A percentile compares a stretch with the other conserved stretches of the same genome.
Conservation (phyloP, 306 rosid genomes). For the Phaseolus lunatus region DNA sequence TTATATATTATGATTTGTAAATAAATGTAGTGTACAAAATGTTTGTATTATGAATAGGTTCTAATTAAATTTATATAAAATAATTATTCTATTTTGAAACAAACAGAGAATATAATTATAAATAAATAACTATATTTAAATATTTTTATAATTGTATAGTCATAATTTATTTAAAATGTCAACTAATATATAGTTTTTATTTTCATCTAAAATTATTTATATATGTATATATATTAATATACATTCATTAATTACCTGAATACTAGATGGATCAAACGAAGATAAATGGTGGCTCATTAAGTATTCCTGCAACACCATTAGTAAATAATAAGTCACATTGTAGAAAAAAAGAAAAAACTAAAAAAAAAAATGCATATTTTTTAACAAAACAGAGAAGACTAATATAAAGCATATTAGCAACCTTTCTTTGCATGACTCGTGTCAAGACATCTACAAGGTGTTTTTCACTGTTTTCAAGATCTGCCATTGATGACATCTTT, state of each 20-base stretch:
- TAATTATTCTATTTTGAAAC: neutral
- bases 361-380: neutral
- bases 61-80: neutral
- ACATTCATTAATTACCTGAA: constrained; percentile 52
- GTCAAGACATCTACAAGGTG: constrained; percentile 65
- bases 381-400: neutral
- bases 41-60: neutral
- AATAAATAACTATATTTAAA: neutral
- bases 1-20: neutral
- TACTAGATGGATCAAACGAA: constrained; percentile 63
- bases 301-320: constrained; percentile 52
- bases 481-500: constrained; percentile 67
- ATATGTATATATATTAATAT: neutral
- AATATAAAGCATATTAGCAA: constrained; percentile 1
- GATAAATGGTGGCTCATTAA: constrained; percentile 63
- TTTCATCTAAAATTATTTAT: neutral
- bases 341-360: neutral
- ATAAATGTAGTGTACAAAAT: neutral
- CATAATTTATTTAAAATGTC: too few relatives aligned
- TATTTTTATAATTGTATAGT: neutral
- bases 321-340: neutral
- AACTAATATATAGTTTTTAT: neutral
- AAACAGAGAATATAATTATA: neutral
- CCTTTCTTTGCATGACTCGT: constrained; percentile 85
- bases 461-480: constrained; percentile 74